Conservation (phyloP, 768 basidiomycete genomes). For the Auricularia heimuer region DNA sequence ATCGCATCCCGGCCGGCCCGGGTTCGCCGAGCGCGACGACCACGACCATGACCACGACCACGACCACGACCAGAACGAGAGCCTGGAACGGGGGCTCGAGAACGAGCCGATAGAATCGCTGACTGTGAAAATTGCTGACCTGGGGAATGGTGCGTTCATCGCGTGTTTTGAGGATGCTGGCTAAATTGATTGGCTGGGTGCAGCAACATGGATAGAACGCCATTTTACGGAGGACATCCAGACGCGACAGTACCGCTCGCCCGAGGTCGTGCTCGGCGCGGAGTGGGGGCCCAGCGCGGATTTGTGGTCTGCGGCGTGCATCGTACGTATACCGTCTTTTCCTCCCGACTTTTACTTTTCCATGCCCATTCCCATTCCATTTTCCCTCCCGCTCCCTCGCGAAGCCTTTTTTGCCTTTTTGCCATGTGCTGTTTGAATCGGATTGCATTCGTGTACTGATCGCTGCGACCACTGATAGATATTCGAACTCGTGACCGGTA, state of each 20-base stretch:
- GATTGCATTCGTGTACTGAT: too few species aligned
- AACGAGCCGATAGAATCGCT: slow-evolving; percentile 49
- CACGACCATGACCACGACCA: not conserved
- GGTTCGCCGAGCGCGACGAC: not conserved
- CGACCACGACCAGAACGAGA: too few species aligned
- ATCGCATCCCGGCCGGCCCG: slow-evolving; percentile 8
- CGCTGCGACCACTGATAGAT: too few species aligned
- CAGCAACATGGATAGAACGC: slow-evolving; percentile 83
- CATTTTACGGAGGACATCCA: slow-evolving; percentile 99
- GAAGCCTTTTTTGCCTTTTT: not conserved
- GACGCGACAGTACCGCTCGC: slow-evolving; percentile 93
- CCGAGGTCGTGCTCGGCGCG: slow-evolving; percentile 93
- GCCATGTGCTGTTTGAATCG: not conserved
- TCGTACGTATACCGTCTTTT: slow-evolving; percentile 42
- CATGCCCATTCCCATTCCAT: too few species aligned
- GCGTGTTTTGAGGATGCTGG: too few species aligned
- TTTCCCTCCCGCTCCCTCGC: too few species aligned
- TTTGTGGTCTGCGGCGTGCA: slow-evolving; percentile 92
- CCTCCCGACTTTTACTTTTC: too few species aligned
- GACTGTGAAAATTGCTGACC: slow-evolving; percentile 97
- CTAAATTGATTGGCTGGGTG: not conserved
- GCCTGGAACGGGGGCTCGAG: slow-evolving; percentile 18
- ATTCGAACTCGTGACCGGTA: slow-evolving; percentile 96
- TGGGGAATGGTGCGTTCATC: slow-evolving; percentile 71
- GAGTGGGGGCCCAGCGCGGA: slow-evolving; percentile 95